A percentile compares a stretch with the other conserved stretches of the same genome.
Conservation (phyloP, 2,329 filamentous ascomycete genomes). For the Verruconis gallopava region DNA sequence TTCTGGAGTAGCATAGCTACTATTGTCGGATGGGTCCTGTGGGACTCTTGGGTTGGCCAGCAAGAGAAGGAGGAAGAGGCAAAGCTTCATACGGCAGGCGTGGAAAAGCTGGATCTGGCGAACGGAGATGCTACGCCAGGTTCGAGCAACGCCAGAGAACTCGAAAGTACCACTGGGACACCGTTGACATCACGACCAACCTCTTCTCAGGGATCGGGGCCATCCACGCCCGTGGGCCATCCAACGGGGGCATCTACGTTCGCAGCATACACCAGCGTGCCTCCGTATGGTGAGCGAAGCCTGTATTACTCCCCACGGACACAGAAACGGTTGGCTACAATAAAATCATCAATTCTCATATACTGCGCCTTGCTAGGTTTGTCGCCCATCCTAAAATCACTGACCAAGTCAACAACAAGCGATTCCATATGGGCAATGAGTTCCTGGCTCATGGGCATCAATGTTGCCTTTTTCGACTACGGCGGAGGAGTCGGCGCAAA, state of each 20-base stretch:
- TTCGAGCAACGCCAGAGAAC: conserved; percentile 1
- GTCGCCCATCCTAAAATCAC: conserved; percentile 87
- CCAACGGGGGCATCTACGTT: conserved; percentile 29
- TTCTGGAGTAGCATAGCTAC: conserved; percentile 74
- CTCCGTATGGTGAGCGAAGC: conserved; percentile 23
- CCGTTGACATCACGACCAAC: conserved; percentile 20
- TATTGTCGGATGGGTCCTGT: conserved; percentile 75
- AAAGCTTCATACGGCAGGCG: conserved; percentile 15
- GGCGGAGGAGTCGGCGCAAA: conserved; percentile 51
- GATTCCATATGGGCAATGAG: conserved; percentile 98
- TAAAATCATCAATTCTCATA: conserved; percentile 86
- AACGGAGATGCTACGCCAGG: conserved; percentile 11
- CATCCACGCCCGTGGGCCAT: conserved; percentile 11
- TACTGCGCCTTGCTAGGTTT: conserved; percentile 85
- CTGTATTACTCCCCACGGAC: conserved; percentile 39
- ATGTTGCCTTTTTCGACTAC: conserved; percentile 98
- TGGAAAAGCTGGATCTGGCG: conserved; percentile 18
- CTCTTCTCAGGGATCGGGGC: conserved; percentile 19
- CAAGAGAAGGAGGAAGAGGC: conserved; percentile 39
- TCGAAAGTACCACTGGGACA: conserved; percentile 11
- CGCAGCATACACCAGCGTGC: conserved; percentile 22
- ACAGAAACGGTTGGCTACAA: conserved; percentile 58
- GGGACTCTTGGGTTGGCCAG: conserved; percentile 80
- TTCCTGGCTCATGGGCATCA: conserved; percentile 83
- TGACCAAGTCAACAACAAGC: conserved; percentile 82